Conservation (phyloP, 352 stramenopile species). For the Pilasporangium apinafurcum region DNA sequence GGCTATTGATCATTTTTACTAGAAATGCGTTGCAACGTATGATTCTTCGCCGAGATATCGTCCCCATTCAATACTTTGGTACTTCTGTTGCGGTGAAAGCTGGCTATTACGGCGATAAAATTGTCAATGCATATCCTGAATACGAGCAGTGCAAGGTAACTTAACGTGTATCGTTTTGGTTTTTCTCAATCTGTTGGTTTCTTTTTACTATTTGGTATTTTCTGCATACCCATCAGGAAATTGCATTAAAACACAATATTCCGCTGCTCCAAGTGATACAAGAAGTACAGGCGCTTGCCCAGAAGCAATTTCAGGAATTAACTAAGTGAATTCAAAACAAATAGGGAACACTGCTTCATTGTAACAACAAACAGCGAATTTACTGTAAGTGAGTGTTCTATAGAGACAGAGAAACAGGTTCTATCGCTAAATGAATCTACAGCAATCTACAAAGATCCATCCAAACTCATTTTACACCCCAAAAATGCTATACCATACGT, state of each 20-base stretch:
- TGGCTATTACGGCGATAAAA: conserved; percentile 30
- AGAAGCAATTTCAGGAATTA: too few species aligned
- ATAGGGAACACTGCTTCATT: too few species aligned
- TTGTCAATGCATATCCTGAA: conserved; percentile 76
- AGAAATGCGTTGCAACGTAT: conserved; percentile 58
- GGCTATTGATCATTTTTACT: neutral
- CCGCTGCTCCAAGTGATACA: conserved; percentile 57
- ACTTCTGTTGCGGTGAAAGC: conserved; percentile 55
- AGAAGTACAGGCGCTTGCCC: conserved; percentile 38
- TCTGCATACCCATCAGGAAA: conserved; percentile 16
- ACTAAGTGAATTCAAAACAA: too few species aligned
- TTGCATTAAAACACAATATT: conserved; percentile 26
- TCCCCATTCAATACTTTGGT: conserved; percentile 36
- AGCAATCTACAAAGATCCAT: neutral
- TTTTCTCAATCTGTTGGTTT: neutral
- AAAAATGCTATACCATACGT: too few species aligned
- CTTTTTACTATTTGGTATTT: neutral
- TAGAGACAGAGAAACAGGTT: too few species aligned
- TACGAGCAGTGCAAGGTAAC: conserved; percentile 83
- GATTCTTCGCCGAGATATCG: conserved; percentile 38
- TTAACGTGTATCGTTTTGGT: neutral
- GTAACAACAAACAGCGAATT: neutral
- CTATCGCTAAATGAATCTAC: too few species aligned
- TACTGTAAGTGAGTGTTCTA: too few species aligned
- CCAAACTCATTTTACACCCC: too few species aligned